phyloP scores from a whole-genome alignment of 2,329 filamentous ascomycete genomes.

The Diaporthe nobilis region DNA sequence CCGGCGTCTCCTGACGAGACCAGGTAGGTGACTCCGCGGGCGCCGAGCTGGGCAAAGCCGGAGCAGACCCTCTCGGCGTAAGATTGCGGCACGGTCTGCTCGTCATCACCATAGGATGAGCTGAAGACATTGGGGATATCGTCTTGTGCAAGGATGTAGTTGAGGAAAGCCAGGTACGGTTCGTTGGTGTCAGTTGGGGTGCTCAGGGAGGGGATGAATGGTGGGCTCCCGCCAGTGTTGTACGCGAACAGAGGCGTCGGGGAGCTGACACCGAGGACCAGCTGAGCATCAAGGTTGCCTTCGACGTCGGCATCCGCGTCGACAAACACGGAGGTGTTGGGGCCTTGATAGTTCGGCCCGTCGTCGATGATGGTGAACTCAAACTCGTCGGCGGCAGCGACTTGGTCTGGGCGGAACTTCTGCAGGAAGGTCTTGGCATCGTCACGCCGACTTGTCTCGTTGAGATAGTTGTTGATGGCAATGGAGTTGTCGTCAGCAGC shows the following conservation, averaged over 20 bases:
- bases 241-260: constrained; percentile 23
- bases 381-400: constrained; percentile 28
- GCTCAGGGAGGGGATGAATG: constrained; percentile 51
- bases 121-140: constrained; percentile 73
- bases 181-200: constrained; percentile 68
- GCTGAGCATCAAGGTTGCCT: constrained; percentile 21
- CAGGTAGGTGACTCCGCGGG: constrained; percentile 74
- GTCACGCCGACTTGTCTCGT: constrained; percentile 22
- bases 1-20: constrained; percentile 72
- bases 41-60: constrained; percentile 73
- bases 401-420: constrained; percentile 5
- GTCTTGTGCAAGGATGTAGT: constrained; percentile 67
- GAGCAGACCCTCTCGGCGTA: constrained; percentile 72
- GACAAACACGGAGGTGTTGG: constrained; percentile 45
- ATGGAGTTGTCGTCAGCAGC: constrained; percentile 16
- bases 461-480: constrained; percentile 27
- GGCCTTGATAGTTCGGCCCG: constrained; percentile 35
- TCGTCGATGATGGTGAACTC: constrained; percentile 30
- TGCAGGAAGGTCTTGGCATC: constrained; percentile 26
- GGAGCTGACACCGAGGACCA: constrained; percentile 23
- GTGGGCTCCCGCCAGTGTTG: constrained; percentile 48
- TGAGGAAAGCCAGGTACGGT: constrained; percentile 76
- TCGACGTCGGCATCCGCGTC: constrained; percentile 46
- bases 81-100: constrained; percentile 71
- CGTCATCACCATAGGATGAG: constrained; percentile 77